A percentile compares a stretch with the other conserved stretches of the same genome.
Conservation (phyloP, 2,329 filamentous ascomycete species). For the Cercospora sp. region DNA sequence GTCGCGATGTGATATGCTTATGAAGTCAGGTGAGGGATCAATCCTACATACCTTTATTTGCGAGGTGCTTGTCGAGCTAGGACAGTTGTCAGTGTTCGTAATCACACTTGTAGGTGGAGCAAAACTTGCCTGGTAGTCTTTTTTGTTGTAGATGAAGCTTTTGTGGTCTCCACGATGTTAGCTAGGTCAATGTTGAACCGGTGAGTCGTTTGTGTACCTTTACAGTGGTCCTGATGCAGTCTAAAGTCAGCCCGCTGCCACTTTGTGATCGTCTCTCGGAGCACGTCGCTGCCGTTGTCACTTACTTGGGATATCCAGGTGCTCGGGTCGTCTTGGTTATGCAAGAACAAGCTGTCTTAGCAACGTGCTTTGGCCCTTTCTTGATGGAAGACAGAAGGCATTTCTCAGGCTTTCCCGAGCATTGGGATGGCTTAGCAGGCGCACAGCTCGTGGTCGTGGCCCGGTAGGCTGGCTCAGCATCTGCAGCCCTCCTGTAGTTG, state of each 20-base stretch:
- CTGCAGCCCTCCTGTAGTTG: not conserved
- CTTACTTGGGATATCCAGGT: not conserved
- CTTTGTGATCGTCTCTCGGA: not conserved
- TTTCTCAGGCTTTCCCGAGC: not conserved
- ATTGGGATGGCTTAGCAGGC: not conserved
- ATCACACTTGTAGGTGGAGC: not conserved
- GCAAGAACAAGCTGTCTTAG: not conserved
- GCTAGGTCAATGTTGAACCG: not conserved
- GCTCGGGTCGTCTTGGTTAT: not conserved
- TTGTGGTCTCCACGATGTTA: not conserved
- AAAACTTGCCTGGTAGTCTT: not conserved
- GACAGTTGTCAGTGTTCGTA: not conserved
- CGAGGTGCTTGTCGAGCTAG: not conserved
- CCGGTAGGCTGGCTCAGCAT: not conserved
- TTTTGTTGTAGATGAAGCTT: not conserved
- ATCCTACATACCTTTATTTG: not conserved
- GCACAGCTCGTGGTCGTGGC: not conserved
- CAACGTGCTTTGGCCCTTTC: not conserved
- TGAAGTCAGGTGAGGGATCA: not conserved
- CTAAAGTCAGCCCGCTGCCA: not conserved
- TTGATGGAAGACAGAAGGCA: not conserved
- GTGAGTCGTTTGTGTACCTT: not conserved
- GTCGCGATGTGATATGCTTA: not conserved
- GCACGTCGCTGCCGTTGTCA: not conserved
- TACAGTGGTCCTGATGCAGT: not conserved